Conservation (phyloP, 75 land plant species). For the Azolla pinnata region DNA sequence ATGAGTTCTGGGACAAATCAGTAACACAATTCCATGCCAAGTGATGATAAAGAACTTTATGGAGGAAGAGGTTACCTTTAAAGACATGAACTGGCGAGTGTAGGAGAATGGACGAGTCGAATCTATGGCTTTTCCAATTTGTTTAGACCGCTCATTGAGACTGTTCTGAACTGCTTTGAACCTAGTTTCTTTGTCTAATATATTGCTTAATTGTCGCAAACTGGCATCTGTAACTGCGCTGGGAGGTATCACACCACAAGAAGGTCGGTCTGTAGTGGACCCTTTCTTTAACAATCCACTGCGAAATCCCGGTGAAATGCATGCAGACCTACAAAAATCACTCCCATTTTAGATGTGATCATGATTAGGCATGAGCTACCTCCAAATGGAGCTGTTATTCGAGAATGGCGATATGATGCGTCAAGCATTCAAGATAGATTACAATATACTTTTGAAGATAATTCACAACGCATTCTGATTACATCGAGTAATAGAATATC, state of each 20-base stretch:
- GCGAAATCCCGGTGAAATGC: neutral
- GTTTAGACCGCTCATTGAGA: slow-evolving; percentile 1
- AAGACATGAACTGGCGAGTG: slow-evolving; percentile 6
- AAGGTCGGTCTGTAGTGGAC: neutral
- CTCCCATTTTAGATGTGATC: too few species aligned
- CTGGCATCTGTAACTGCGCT: slow-evolving; percentile 11
- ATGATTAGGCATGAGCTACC: too few species aligned
- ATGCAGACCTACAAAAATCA: neutral
- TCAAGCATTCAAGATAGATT: too few species aligned
- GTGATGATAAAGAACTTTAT: too few species aligned
- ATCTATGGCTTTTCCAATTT: slow-evolving; percentile 3
- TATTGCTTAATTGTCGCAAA: slow-evolving; percentile 7
- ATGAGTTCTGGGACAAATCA: too few species aligned
- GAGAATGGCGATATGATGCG: too few species aligned
- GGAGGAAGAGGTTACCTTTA: too few species aligned
- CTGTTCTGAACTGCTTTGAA: slow-evolving; percentile 11
- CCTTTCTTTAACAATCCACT: neutral
- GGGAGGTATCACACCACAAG: slow-evolving; percentile 3
- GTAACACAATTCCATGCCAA: too few species aligned
- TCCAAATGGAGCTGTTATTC: too few species aligned
- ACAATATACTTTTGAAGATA: too few species aligned
- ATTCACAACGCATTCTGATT: too few species aligned
- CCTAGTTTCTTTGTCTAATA: slow-evolving; percentile 9
- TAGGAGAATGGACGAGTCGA: slow-evolving; percentile 10
- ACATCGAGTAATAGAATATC: too few species aligned